Conservation (phyloP, 768 basidiomycete genomes). For the Dendrothele bispora region DNA sequence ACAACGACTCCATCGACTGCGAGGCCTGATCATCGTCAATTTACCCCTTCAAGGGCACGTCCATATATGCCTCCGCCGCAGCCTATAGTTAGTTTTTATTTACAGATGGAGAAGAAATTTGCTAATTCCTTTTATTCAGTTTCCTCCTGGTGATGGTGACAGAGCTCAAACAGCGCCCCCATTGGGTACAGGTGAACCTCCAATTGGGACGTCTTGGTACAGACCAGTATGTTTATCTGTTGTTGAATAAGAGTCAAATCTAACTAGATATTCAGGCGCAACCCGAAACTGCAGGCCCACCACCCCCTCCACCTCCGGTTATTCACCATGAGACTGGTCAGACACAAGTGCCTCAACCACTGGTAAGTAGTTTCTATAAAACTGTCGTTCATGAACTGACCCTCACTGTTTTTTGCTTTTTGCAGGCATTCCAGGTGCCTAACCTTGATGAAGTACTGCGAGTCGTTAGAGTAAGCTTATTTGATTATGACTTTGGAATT, state of each 20-base stretch:
- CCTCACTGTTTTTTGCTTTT: constrained; percentile 6
- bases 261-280: background rate
- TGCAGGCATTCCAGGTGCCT: constrained; percentile 61
- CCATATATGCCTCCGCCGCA: background rate
- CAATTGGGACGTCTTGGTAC: constrained; percentile 8
- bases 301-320: constrained; percentile 9
- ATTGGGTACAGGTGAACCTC: background rate
- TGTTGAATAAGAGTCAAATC: background rate
- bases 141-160: constrained; percentile 1
- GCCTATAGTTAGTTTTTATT: background rate
- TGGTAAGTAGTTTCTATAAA: constrained; percentile 50
- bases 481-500: constrained; percentile 1
- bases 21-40: too few species aligned
- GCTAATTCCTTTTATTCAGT: background rate
- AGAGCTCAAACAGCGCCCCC: constrained; percentile 5
- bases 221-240: background rate
- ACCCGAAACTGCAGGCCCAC: background rate
- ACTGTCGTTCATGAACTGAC: background rate
- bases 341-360: constrained; percentile 33
- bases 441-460: constrained; percentile 70
- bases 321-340: constrained; percentile 27
- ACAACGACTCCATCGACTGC: too few species aligned
- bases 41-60: background rate
- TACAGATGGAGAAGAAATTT: background rate
- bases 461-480: constrained; percentile 55